A percentile compares a stretch with the other conserved stretches of the same genome.
These are phyloP conservation scores for Bryoglossum gracile DNA, from an alignment of 495 filamentous ascomycete species.

Conservation along the genomic window DNA sequence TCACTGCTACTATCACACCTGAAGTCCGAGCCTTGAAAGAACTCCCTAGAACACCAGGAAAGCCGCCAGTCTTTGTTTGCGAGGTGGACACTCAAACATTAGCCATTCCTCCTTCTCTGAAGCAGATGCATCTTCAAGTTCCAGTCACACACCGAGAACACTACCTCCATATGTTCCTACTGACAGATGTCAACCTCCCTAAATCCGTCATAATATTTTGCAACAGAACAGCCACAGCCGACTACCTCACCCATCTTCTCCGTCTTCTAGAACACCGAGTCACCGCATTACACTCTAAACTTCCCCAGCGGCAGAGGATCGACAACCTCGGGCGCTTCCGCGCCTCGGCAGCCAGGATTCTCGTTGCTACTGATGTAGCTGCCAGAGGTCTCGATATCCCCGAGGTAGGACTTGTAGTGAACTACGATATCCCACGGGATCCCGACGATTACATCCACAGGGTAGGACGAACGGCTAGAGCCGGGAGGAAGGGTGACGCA, in stretches of 20 bases:
- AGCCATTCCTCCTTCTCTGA: conserved; percentile 71
- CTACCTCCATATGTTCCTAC: conserved; percentile 84
- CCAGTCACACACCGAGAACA: conserved; percentile 87
- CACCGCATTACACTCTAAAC: conserved; percentile 78
- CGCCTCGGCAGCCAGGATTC: conserved; percentile 79
- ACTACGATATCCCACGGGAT: conserved; percentile 91
- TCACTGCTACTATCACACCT: conserved; percentile 92
- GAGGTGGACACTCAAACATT: conserved; percentile 72
- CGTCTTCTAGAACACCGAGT: conserved; percentile 81
- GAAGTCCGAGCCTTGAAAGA: conserved; percentile 81
- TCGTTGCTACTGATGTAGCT: conserved; percentile 94
- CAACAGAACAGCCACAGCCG: conserved; percentile 85
- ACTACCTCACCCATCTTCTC: conserved; percentile 78
- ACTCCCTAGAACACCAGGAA: conserved; percentile 55
- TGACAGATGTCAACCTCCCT: conserved; percentile 64
- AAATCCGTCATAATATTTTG: conserved; percentile 86
- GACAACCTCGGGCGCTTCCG: conserved; percentile 87
- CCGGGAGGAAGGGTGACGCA: conserved; percentile 71
- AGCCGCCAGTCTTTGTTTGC: conserved; percentile 75
- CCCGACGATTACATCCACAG: conserved; percentile 97
- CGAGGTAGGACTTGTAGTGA: conserved; percentile 80
- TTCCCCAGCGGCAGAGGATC: conserved; percentile 75
- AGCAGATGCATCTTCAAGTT: conserved; percentile 78
- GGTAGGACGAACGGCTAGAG: conserved; percentile 89
- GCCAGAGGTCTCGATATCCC: conserved; percentile 96